Conservation (phyloP, 768 basidiomycete genomes). For the Serendipita indica region DNA sequence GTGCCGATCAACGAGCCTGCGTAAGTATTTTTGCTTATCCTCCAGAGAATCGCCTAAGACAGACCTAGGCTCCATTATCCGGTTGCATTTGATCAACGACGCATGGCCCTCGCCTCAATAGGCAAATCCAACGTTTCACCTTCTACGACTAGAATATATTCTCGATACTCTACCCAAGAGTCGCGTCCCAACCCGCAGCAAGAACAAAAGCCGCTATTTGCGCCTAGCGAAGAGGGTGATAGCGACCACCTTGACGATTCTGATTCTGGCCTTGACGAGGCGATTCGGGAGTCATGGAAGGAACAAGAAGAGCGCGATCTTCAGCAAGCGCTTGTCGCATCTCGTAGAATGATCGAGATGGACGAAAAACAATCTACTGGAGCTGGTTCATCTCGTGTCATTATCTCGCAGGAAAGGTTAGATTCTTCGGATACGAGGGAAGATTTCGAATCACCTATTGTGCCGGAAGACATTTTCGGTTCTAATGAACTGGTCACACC, state of each 20-base stretch:
- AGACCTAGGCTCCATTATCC: not conserved
- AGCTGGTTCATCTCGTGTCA: conserved; percentile 4
- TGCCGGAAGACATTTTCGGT: too few relatives aligned
- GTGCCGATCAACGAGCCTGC: conserved; percentile 30
- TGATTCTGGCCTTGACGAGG: conserved; percentile 42
- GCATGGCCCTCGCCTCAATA: conserved; percentile 47
- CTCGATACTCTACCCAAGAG: conserved; percentile 10
- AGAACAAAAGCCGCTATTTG: conserved; percentile 36
- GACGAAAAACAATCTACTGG: not conserved
- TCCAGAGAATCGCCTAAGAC: not conserved
- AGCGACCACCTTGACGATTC: conserved; percentile 19
- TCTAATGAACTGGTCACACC: too few relatives aligned
- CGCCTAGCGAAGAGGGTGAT: conserved; percentile 28
- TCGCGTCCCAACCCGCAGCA: conserved; percentile 24
- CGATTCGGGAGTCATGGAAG: conserved; percentile 48
- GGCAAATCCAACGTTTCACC: conserved; percentile 27
- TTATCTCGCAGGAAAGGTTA: too few relatives aligned
- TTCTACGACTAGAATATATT: not conserved
- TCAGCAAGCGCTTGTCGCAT: conserved; percentile 21
- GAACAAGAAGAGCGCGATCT: conserved; percentile 21
- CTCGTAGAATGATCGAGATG: conserved; percentile 13
- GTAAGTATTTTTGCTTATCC: conserved; percentile 27
- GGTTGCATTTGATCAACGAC: conserved; percentile 25
- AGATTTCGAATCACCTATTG: too few relatives aligned
- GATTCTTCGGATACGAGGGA: too few relatives aligned